Evolutionary conservation across 768 basidiomycete species (phyloP), one percentile per base, ranked within the genome.

Genomic region (Podaxis mareebaensis): DNA sequence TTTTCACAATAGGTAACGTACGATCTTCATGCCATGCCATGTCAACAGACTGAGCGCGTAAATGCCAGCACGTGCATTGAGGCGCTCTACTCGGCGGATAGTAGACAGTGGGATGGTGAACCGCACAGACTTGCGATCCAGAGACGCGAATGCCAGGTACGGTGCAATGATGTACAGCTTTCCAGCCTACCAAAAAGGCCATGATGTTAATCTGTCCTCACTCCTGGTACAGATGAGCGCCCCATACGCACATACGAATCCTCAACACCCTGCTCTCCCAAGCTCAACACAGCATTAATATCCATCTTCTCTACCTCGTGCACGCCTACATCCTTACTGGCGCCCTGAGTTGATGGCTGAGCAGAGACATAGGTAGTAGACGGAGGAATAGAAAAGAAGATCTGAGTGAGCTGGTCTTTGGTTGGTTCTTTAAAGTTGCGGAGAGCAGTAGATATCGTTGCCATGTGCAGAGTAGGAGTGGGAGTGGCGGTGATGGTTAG

Each of bases 21-120:
- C 96, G 68, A 98, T 91, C 79, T 96, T 91, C 79, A 92, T 85
- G 39, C 93, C 90, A 73, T 99, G 95, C 93, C 95, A 98, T 57
- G 92, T 86, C n/a, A 88, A 84, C 20, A 99, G 78, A 69, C 94
- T 95, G 33, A 99, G 83, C n/a, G 96, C 96, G 73, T 98, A 98
- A 40, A 97, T 90, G 4, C 97, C 97, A 30, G 95, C 92, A 13
- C 95, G 86, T 11, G 95, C 91, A 73, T 96, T 97, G 58, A 98
- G 83, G 53, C 95, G 81, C 76, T 99, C 97, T 22, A 99, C 97
- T 60, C 97, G 81, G 57, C 97, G 86, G 68, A 99, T 87, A 4
- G 95, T 95, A 58, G 90, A 94, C 48, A 99, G 82, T 33, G 97
- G 96, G 8, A 99, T 77, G 7, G 95, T 94, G 76, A 95, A 95